Base-by-base conservation (phyloP, 331 rosid genomes). In the Acacia concinna region DNA sequence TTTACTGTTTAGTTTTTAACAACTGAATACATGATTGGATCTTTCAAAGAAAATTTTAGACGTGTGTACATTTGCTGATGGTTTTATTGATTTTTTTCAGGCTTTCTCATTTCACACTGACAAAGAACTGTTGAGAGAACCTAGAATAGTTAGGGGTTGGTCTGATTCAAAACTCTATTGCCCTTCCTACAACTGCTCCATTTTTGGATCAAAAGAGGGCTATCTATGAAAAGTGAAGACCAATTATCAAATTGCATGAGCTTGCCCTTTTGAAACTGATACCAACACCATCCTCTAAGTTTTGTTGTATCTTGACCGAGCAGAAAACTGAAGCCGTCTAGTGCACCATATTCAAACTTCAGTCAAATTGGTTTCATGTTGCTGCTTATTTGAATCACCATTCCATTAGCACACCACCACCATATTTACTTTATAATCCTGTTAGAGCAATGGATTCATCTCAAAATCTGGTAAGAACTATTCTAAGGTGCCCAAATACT, bases 91-190 rank as follows among this genome's bases (percentile, higher is more conserved):
- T 69, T 81, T 35, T 21, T 84, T 81, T 74, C 83, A 95, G 98
- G 99, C 96, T 71, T 95, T 83, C 88, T 0, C 81, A 82, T 93
- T 95, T 85, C 76, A 62, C 7, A 92, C 97, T 63, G 92, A 93
- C 72, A 89, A 75, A 74, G 98, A 95, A 78, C 77, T 78, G 68
- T 64, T 91, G 82, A 89, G 97, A 81, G 96, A 83, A 82, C 91
- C 96, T 72, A 85, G 89, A 68, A 79, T 90, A 25, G 97, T 93
- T 11, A 91, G 96, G 96, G 88, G 96, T 95, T 84, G 99, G 99
- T 70, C 89, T 95, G 78, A 87, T 95, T 84, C 97, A 95, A 71
- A 93, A 93, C 85, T 91, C 98, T 35, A 86, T 90, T 65, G 86
- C 84, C 63, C 89, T 95, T 84, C 97, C 96, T 43, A 93, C 97